These are phyloP conservation scores for Sclerotinia spermophila DNA, from an alignment of 2,329 filamentous ascomycete species.

Conservation along the genomic window DNA sequence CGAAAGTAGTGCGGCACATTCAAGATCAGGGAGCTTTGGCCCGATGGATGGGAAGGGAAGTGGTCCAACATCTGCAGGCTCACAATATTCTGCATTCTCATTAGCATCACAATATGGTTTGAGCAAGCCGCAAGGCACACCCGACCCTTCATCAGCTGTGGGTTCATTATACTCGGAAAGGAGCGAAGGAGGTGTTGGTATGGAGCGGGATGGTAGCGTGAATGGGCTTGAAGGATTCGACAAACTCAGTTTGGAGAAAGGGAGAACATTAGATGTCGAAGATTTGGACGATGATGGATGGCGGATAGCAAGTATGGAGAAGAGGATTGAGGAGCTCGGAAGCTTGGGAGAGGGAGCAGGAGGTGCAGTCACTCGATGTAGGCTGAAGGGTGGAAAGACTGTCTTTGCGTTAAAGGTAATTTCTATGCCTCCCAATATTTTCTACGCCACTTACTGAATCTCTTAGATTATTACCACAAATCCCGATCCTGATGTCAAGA, in stretches of 20 bases:
- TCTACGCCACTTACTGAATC: slow-evolving; percentile 8
- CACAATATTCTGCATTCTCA: slow-evolving; percentile 77
- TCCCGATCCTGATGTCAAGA: slow-evolving; percentile 95
- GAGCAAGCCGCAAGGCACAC: slow-evolving; percentile 64
- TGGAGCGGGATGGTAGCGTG: slow-evolving; percentile 80
- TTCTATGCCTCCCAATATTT: slow-evolving; percentile 16
- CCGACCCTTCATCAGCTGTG: slow-evolving; percentile 84
- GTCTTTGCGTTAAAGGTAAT: slow-evolving; percentile 92
- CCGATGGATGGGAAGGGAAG: slow-evolving; percentile 70
- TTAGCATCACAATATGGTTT: slow-evolving; percentile 73
- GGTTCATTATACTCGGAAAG: slow-evolving; percentile 79
- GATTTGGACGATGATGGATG: slow-evolving; percentile 94
- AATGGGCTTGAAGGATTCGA: slow-evolving; percentile 75
- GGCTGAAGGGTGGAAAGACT: slow-evolving; percentile 85
- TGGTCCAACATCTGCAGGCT: slow-evolving; percentile 82
- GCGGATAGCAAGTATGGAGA: slow-evolving; percentile 86
- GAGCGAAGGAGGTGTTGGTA: slow-evolving; percentile 68
- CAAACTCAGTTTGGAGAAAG: slow-evolving; percentile 76
- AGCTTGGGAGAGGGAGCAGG: slow-evolving; percentile 92
- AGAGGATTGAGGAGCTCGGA: slow-evolving; percentile 82
- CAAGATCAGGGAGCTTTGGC: slow-evolving; percentile 79
- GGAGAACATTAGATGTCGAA: slow-evolving; percentile 82
- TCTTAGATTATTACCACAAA: slow-evolving; percentile 92
- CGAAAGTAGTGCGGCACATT: slow-evolving; percentile 74
- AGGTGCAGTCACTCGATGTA: slow-evolving; percentile 88